A percentile compares a stretch with the other conserved stretches of the same genome.
phyloP scores from a whole-genome alignment of 805 yeast species.

The Metschnikowia chrysomelidarum region DNA sequence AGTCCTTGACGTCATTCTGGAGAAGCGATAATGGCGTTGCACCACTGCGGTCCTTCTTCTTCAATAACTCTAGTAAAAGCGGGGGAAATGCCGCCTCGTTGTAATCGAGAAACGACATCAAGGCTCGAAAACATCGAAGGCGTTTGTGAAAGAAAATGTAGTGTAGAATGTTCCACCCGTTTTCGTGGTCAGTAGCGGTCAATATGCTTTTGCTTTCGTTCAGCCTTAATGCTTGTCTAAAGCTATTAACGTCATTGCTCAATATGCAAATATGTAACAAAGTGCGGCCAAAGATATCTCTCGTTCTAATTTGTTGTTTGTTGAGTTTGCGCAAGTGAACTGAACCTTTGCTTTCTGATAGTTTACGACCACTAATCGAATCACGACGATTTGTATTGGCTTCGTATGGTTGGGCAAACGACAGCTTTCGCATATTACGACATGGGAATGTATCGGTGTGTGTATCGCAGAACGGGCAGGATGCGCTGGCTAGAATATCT shows the following conservation, averaged over 20 bases:
- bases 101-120: conserved; percentile 23
- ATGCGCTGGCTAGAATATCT: too few species aligned
- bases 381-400: background rate
- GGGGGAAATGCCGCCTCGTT: conserved; percentile 16
- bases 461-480: background rate
- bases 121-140: conserved; percentile 48
- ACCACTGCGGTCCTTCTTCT: conserved; percentile 66
- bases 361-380: background rate
- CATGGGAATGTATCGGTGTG: background rate
- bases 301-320: conserved; percentile 35
- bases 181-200: conserved; percentile 60
- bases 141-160: conserved; percentile 60
- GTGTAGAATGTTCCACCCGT: conserved; percentile 81
- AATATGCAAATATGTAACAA: conserved; percentile 56
- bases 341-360: background rate
- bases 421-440: conserved; percentile 1
- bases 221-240: conserved; percentile 47
- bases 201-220: conserved; percentile 43
- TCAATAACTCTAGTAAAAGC: conserved; percentile 38
- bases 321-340: background rate
- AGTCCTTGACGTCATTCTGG: conserved; percentile 43
- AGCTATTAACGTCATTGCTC: conserved; percentile 45
- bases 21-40: conserved; percentile 71
- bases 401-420: conserved; percentile 1
- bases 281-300: conserved; percentile 74